Base-by-base conservation (phyloP, 208 protist genomes). In the Crithidia fasciculata region DNA sequence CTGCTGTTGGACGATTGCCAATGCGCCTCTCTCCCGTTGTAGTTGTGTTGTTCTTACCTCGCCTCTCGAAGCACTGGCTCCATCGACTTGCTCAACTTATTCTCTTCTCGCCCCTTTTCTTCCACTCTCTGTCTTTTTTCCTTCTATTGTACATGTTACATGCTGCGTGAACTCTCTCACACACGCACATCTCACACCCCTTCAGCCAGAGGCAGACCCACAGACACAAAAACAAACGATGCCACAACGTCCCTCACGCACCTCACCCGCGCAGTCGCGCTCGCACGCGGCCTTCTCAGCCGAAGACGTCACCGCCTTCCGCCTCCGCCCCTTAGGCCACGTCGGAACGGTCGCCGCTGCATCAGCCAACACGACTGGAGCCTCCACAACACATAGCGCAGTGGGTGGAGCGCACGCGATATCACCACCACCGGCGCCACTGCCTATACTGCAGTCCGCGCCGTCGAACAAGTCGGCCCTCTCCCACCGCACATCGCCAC, bases 261-360 rank as follows among this genome's bases (percentile, higher is more conserved):
- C 53, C 2, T 43, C 65, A 19, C 65, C 52, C 9, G 28, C 28
- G 50, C 62, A n/a, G 45, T 36, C 39, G 50, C 54, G 43, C 41
- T 5, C 64, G 52, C 15, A n/a, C 2, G 39, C 65, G 8, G 16
- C 43, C 41, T 70, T 70, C 54, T 61, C 18, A 37, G 36, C 65
- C 3, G 65, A 59, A 1, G 65, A 70, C 54, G 65, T 70, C 4
- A 43, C 53, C 4, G 65, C 65, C 53, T 70, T 70, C 65, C 65
- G 65, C 15, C 54, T 70, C 5, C 65, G 53, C 13, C 65, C 65
- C 10, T 43, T 70, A 15, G 65, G 65, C n/a, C 52, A 70, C 65
- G n/a, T 59, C 65, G 43, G 53, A 16, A 37, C 40, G 2, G 2
- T 40, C 2, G 16, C 64, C n/a, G 28, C 64, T 19, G 16, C 50